A percentile compares a stretch with the other conserved stretches of the same genome.
Conservation (phyloP, 495 filamentous ascomycete genomes). For the Lophiotrema nucula region DNA sequence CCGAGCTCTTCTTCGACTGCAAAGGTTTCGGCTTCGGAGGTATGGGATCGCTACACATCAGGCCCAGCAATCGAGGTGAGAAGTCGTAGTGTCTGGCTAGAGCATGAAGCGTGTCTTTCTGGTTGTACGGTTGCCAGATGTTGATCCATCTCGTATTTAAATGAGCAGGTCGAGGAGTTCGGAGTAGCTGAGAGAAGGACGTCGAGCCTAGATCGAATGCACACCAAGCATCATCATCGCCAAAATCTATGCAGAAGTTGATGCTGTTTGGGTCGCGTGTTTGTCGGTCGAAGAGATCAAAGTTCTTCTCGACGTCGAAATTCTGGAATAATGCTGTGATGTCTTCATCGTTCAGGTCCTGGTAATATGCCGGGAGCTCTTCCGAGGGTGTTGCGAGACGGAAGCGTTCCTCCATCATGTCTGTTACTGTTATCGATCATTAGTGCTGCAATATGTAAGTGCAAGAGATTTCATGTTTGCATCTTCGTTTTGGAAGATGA, state of each 20-base stretch:
- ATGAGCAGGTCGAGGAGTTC: slow-evolving; percentile 29
- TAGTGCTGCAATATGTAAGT: too few species aligned
- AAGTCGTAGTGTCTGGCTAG: slow-evolving; percentile 63
- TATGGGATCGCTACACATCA: slow-evolving; percentile 62
- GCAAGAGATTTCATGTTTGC: too few species aligned
- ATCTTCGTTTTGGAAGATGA: too few species aligned
- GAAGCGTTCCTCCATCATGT: slow-evolving; percentile 11
- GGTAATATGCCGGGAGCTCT: slow-evolving; percentile 24
- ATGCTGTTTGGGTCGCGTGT: slow-evolving; percentile 24
- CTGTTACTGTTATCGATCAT: background rate
- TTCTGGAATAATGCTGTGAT: slow-evolving; percentile 19
- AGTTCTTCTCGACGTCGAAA: slow-evolving; percentile 28
- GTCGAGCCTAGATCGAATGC: slow-evolving; percentile 55
- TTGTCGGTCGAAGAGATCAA: slow-evolving; percentile 27
- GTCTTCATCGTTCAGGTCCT: slow-evolving; percentile 21
- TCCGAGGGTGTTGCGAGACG: slow-evolving; percentile 8
- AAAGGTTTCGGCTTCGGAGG: slow-evolving; percentile 31
- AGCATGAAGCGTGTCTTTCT: slow-evolving; percentile 53
- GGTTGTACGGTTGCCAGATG: slow-evolving; percentile 67
- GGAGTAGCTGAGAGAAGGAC: slow-evolving; percentile 45
- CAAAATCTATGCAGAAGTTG: slow-evolving; percentile 71
- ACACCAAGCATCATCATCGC: slow-evolving; percentile 59
- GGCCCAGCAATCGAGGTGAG: slow-evolving; percentile 62
- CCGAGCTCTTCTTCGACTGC: slow-evolving; percentile 12
- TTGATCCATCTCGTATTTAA: slow-evolving; percentile 66